Evolutionary conservation across 352 stramenopile species (phyloP), one percentile per base, ranked within the genome.

Genomic region (Lagenidium sp.): DNA sequence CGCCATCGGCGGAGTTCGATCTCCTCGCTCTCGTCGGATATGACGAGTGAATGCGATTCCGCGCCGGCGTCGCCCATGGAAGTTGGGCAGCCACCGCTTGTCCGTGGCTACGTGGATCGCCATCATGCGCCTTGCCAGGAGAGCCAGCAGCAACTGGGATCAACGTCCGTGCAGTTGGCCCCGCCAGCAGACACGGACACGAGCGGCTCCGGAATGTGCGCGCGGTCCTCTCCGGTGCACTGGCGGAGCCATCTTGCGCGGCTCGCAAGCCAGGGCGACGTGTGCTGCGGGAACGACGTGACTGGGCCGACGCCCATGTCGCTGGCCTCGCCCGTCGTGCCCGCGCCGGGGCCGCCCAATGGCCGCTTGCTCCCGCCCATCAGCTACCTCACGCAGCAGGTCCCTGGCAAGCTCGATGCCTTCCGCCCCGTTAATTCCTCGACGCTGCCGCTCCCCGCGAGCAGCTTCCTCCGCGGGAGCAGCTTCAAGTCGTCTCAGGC

Each of bases 321-420:
- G 13, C 21, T 15, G 38, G 26, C 30, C 12, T 11, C 28, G 11
- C 29, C 32, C 19, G 1, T 18, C 32, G 22, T 15, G 35, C 16
- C 13, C 34, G 36, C 49, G 24, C 24, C 12, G 34, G 18, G 28
- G 24, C 34, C 8, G 28, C 59, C 56, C 8, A 71, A 53, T 7
- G 57, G 60, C 12, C 65, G 70, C 15, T n/a, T n/a, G n/a, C 57
- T 89, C 32, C 76, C 76, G 19, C 76, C 76, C 19, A 89, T 89
- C 57, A 83, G 76, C 53, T 85, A 74, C 41, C 63, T 89, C 36
- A 89, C 79, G 28, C 60, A 69, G 46, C 59, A 64, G 36, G 44
- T 62, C 40, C 68, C 70, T 0, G 59, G 66, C 44, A 89, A 86
- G 26, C 55, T 85, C 4, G 72, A 84, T 32, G 68, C 67, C 20